Evolutionary conservation across 352 stramenopile genomes (phyloP).

Genomic region (Phytopythium boreale): DNA sequence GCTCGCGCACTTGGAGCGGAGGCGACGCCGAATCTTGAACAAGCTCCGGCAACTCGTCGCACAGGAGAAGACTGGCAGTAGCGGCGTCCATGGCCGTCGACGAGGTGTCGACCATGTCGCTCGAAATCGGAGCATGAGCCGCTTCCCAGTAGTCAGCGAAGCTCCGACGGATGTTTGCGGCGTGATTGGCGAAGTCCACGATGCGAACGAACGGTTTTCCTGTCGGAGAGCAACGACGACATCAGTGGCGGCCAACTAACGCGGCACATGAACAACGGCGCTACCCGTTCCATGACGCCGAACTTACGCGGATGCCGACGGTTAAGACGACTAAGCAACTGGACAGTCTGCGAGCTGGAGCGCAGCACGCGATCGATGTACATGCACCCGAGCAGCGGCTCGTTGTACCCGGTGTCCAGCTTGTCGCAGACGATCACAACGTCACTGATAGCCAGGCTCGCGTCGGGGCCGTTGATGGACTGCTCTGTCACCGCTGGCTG

Average conservation of each 20-base stretch:
- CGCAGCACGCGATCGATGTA: conserved; percentile 81
- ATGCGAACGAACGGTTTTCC: conserved; percentile 48
- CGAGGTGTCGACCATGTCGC: conserved; percentile 21
- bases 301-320: conserved; percentile 41
- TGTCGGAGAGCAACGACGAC: background rate
- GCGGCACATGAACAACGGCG: background rate
- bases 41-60: conserved; percentile 38
- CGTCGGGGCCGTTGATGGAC: conserved; percentile 52
- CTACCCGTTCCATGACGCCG: background rate
- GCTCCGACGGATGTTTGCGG: conserved; percentile 53
- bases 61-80: conserved; percentile 39
- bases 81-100: conserved; percentile 28
- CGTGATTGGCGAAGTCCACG: conserved; percentile 75
- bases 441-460: conserved; percentile 54
- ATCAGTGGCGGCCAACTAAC: background rate
- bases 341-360: conserved; percentile 63
- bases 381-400: conserved; percentile 68
- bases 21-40: conserved; percentile 3
- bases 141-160: conserved; percentile 54
- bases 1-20: conserved; percentile 15
- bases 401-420: conserved; percentile 84
- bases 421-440: conserved; percentile 86
- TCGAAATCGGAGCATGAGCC: conserved; percentile 18
- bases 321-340: conserved; percentile 82
- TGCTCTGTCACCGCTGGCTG: conserved; percentile 45